Evolutionary conservation across 2,329 filamentous ascomycete species (phyloP).

Genomic region (Botrytis fabae): DNA sequence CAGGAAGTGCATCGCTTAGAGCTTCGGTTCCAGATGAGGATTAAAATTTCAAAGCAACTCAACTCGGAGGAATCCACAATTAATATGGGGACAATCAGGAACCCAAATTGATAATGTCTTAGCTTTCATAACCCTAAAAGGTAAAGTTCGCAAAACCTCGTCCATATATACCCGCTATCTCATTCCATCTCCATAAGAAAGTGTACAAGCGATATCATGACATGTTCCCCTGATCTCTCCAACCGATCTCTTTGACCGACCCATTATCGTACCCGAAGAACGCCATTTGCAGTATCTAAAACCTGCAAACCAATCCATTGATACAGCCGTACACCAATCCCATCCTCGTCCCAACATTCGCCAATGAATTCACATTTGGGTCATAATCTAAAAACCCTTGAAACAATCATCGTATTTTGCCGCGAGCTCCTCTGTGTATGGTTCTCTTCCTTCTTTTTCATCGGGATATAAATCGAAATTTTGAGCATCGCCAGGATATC

Average conservation of each 20-base stretch:
- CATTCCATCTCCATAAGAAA: background rate
- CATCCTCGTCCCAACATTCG: slow-evolving; percentile 4
- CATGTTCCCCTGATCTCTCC: slow-evolving; percentile 9
- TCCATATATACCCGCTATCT: background rate
- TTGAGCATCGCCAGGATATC: slow-evolving; percentile 71
- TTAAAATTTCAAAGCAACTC: background rate
- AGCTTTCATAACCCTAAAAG: slow-evolving; percentile 6
- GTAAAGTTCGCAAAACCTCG: background rate
- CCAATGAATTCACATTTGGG: slow-evolving; percentile 20
- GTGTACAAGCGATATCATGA: slow-evolving; percentile 16
- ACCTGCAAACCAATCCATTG: slow-evolving; percentile 14
- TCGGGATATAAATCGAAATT: slow-evolving; percentile 86
- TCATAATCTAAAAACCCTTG: slow-evolving; percentile 59
- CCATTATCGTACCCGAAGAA: slow-evolving; percentile 17
- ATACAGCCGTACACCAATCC: slow-evolving; percentile 16
- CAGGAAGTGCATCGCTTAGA: slow-evolving; percentile 6
- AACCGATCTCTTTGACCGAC: slow-evolving; percentile 15
- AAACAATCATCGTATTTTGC: slow-evolving; percentile 71
- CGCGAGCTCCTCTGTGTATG: slow-evolving; percentile 68
- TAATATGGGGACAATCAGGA: background rate
- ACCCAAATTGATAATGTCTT: background rate
- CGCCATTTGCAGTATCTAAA: slow-evolving; percentile 19
- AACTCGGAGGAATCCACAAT: background rate
- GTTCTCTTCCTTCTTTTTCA: slow-evolving; percentile 63
- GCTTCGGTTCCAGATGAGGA: background rate